Base-by-base conservation (phyloP, 371 early-diverging fungal genomes). In the Parasitella parasitica region DNA sequence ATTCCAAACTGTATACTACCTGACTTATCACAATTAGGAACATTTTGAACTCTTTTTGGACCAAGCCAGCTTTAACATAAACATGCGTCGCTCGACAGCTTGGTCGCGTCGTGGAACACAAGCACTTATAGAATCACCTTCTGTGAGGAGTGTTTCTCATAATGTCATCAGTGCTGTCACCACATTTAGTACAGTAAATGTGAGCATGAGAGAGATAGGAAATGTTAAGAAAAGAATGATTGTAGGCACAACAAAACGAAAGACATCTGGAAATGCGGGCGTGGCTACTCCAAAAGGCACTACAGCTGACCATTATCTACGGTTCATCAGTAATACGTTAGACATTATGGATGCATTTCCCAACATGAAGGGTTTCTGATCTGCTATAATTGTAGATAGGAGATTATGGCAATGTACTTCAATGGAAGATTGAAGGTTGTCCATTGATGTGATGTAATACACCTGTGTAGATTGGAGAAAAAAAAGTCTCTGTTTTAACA, bases 161-260 rank as follows among this genome's bases (percentile, higher is more conserved):
- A 64, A 53, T 43, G 51, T 64, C 20, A 30, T 64, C 20, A 59
- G 64, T 53, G 64, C 57, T 36, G 51, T 63, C n/a, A 35, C 64
- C 8, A 20, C 55, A 20, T 34, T 50, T 27, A 54, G 64, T 24
- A 57, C 41, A 50, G 18, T 60, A 15, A 60, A 60, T 22, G 24
- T 57, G 27, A 50, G 50, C 34, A 16, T 37, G 18, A 50, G 59
- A 26, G 59, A 59, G 7, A 4, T 46, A 32, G 41, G 36, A 43
- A 61, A 34, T 46, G 28, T 48, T 12, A 60, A 59, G 41, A 59
- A 12, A 7, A 26, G 37, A 24, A 54, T 38, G 37, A 9, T 37
- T 32, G 41, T 43, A 13, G 54, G 53, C 3, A 54, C 43, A 30
- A 30, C 53, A 11, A 63, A 63, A 22, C 35, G 57, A 38, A 39